These are phyloP conservation scores for Talaromyces sp. DNA, from an alignment of 2,329 filamentous ascomycete species.

Conservation along the genomic window DNA sequence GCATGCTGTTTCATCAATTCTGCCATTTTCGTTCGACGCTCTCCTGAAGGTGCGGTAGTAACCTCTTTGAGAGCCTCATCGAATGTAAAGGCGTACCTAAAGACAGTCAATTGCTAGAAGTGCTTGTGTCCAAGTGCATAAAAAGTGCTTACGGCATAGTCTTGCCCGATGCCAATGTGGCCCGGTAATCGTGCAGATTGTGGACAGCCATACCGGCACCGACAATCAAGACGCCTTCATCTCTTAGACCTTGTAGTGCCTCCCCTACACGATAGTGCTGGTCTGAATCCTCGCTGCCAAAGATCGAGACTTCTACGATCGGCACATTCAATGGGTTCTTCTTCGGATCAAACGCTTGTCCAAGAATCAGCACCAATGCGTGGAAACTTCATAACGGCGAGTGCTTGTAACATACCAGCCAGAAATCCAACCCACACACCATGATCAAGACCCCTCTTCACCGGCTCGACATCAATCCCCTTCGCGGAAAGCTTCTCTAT, in stretches of 20 bases:
- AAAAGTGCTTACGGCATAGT: slow-evolving; percentile 14
- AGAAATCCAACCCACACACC: slow-evolving; percentile 70
- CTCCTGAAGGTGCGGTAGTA: slow-evolving; percentile 47
- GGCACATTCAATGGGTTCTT: slow-evolving; percentile 62
- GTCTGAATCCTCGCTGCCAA: slow-evolving; percentile 59
- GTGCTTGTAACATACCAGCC: slow-evolving; percentile 37
- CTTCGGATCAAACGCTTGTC: slow-evolving; percentile 57
- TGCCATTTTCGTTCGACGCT: slow-evolving; percentile 44
- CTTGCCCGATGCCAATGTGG: slow-evolving; percentile 1
- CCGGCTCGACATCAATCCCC: slow-evolving; percentile 57
- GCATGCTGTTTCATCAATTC: slow-evolving; percentile 49
- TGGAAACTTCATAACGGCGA: not conserved
- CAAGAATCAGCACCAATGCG: not conserved
- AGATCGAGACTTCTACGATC: slow-evolving; percentile 69
- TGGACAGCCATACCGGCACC: slow-evolving; percentile 73
- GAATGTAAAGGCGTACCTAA: slow-evolving; percentile 58
- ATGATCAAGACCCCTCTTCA: slow-evolving; percentile 66
- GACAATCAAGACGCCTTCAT: slow-evolving; percentile 65
- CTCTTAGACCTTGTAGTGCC: slow-evolving; percentile 62
- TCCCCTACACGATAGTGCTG: slow-evolving; percentile 65
- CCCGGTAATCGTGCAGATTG: slow-evolving; percentile 57
- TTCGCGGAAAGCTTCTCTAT: slow-evolving; percentile 53
- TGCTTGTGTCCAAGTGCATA: not conserved
- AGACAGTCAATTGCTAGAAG: slow-evolving; percentile 28
- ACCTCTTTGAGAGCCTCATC: slow-evolving; percentile 66